Evolutionary conservation across 225 moss, liverwort and hornwort species (phyloP).

Genomic region (Pleurozium schreberi): DNA sequence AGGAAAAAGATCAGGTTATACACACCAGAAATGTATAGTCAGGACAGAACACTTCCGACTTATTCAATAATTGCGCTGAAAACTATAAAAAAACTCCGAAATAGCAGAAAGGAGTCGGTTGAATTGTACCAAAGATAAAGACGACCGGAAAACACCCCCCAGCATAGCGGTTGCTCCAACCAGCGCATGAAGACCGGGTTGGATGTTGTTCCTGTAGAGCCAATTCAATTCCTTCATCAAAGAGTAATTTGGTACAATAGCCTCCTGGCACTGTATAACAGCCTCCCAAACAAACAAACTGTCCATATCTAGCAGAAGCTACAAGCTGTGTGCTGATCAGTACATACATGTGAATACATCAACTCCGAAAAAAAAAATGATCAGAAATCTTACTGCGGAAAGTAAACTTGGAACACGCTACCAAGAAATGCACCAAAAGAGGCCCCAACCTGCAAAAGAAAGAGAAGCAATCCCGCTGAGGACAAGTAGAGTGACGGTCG

Average conservation of each 20-base stretch:
- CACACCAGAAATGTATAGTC: not conserved
- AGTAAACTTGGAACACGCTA: slow-evolving; percentile 32
- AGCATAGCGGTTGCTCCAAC: slow-evolving; percentile 84
- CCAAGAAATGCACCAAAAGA: slow-evolving; percentile 78
- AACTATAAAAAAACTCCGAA: not conserved
- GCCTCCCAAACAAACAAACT: not conserved
- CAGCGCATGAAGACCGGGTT: slow-evolving; percentile 73
- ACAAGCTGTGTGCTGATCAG: not conserved
- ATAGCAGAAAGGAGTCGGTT: not conserved
- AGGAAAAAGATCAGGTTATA: not conserved
- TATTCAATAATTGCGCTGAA: not conserved
- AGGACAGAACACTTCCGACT: not conserved
- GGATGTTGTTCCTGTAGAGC: slow-evolving; percentile 42
- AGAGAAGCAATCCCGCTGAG: not conserved
- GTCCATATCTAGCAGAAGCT: not conserved
- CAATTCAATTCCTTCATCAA: not conserved
- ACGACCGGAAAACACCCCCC: slow-evolving; percentile 74
- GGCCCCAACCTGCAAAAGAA: slow-evolving; percentile 46
- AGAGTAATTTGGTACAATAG: not conserved
- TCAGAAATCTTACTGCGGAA: slow-evolving; percentile 33
- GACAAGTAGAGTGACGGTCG: not conserved
- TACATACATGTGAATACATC: not conserved
- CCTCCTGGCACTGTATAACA: not conserved
- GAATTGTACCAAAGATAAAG: slow-evolving; percentile 56
- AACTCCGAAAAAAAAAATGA: not conserved